A percentile compares a stretch with the other conserved stretches of the same genome.
These are phyloP conservation scores for Thelonectria olida DNA, from an alignment of 2,329 filamentous ascomycete species.

Conservation along the genomic window DNA sequence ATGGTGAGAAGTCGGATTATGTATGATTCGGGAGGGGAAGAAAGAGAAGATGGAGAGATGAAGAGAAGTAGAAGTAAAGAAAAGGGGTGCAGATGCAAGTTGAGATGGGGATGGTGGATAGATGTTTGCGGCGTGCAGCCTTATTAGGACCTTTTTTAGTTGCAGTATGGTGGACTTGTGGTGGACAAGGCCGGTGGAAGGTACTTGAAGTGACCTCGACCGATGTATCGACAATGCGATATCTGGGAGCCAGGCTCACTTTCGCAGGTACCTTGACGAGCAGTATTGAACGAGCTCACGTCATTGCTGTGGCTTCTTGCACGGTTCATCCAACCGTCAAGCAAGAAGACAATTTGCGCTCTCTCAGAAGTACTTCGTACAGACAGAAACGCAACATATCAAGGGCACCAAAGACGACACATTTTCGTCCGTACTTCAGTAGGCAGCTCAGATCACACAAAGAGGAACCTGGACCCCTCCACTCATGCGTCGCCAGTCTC, in stretches of 20 bases:
- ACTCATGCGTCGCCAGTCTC: background rate
- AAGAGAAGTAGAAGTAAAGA: conserved; percentile 4
- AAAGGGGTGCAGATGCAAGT: conserved; percentile 7
- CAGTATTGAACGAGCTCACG: too few relatives aligned
- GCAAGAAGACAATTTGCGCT: too few relatives aligned
- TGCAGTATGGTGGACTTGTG: conserved; percentile 7
- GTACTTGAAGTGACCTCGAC: background rate
- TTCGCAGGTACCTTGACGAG: too few relatives aligned
- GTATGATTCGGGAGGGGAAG: background rate
- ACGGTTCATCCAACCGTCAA: too few relatives aligned
- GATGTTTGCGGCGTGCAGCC: conserved; percentile 10
- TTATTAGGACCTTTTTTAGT: conserved; percentile 1
- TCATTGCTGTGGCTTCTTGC: too few relatives aligned
- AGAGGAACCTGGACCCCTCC: background rate
- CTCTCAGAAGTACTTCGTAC: too few relatives aligned
- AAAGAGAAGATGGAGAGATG: background rate
- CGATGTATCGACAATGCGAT: background rate
- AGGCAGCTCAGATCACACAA: background rate
- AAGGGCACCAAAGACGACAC: background rate
- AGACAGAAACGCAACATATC: background rate
- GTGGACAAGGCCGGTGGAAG: background rate
- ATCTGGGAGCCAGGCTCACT: too few relatives aligned
- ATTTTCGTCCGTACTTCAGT: background rate
- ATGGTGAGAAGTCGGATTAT: background rate
- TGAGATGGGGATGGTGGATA: background rate